Conservation (phyloP, 768 basidiomycete species). For the Dacryopinax spathularia region DNA sequence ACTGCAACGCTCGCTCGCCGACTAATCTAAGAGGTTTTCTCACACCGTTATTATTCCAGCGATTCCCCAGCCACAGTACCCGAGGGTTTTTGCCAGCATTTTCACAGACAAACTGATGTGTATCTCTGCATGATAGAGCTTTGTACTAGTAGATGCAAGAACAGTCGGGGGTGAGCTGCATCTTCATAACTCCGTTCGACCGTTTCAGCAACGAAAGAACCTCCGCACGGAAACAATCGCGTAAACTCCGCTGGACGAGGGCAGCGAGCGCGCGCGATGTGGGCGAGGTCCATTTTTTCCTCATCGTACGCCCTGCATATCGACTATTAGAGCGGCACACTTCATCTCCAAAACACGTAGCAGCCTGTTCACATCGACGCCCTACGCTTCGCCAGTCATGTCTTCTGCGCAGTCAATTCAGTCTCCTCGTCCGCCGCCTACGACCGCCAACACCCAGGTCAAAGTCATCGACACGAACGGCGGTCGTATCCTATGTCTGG, state of each 20-base stretch:
- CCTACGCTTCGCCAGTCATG: background rate
- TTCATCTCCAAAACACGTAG: background rate
- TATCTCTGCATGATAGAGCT: no score
- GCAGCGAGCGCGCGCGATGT: background rate
- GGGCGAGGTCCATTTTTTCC: conserved; percentile 4
- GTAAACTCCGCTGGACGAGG: conserved; percentile 6
- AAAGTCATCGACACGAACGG: conserved; percentile 56
- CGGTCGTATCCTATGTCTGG: conserved; percentile 84
- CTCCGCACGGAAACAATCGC: conserved; percentile 3
- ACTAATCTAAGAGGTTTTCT: no score
- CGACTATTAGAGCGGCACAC: background rate
- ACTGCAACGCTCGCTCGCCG: no score
- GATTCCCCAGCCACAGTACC: no score
- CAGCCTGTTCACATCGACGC: background rate
- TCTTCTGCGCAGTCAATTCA: background rate
- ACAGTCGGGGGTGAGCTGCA: no score
- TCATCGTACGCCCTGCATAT: background rate
- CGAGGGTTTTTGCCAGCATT: no score
- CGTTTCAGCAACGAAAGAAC: background rate
- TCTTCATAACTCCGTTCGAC: no score
- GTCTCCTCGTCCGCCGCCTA: background rate
- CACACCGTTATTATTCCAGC: no score
- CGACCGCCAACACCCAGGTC: background rate
- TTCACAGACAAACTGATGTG: no score
- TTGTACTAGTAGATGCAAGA: no score